A percentile compares a stretch with the other conserved stretches of the same genome.
phyloP scores from a whole-genome alignment of 768 basidiomycete species.

The Rhizopogon vesiculosus region DNA sequence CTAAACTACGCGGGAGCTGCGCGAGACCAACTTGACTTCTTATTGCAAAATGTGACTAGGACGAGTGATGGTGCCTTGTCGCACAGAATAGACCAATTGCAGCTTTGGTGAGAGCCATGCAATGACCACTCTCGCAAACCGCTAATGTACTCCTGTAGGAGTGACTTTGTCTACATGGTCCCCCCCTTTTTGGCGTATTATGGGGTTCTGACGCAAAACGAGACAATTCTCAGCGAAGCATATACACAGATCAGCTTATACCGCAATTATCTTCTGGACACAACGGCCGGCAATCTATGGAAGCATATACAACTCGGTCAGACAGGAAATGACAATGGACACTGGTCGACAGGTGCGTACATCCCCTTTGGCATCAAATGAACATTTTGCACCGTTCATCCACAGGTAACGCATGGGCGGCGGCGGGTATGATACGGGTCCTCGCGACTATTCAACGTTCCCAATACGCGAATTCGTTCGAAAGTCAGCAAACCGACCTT shows the following conservation, averaged over 20 bases:
- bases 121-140: neutral
- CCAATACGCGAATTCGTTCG: conserved; percentile 42
- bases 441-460: conserved; percentile 68
- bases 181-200: conserved; percentile 88
- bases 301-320: conserved; percentile 66
- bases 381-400: neutral
- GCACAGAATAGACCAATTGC: conserved; percentile 63
- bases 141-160: conserved; percentile 36
- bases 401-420: conserved; percentile 85
- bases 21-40: conserved; percentile 56
- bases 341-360: conserved; percentile 72
- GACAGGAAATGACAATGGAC: conserved; percentile 51
- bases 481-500: conserved; percentile 53
- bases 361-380: neutral
- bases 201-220: conserved; percentile 56
- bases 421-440: conserved; percentile 82
- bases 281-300: conserved; percentile 55
- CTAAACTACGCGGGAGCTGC: conserved; percentile 63
- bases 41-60: conserved; percentile 52
- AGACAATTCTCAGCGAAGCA: conserved; percentile 54
- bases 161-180: conserved; percentile 81
- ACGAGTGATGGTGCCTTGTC: conserved; percentile 78
- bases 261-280: conserved; percentile 56
- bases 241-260: conserved; percentile 74
- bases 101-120: conserved; percentile 54